Conservation (phyloP, 805 yeast species). For the Spathaspora girioi region DNA sequence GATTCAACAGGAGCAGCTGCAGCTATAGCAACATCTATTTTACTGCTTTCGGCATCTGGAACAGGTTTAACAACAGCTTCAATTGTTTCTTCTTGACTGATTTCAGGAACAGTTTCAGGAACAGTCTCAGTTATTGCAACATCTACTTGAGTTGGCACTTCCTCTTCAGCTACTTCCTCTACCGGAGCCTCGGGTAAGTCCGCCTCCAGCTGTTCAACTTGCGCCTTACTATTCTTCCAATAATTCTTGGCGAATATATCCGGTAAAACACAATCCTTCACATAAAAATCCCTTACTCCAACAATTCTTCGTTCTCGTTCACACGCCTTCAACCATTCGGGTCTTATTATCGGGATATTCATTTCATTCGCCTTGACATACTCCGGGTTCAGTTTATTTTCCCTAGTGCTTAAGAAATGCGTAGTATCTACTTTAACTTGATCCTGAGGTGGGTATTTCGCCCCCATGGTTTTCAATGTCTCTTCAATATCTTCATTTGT, state of each 20-base stretch:
- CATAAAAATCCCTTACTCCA: constrained; percentile 85
- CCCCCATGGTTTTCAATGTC: constrained; percentile 70
- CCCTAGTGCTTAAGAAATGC: constrained; percentile 73
- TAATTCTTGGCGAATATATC: constrained; percentile 40
- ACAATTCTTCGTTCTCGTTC: constrained; percentile 84
- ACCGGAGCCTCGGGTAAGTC: not conserved
- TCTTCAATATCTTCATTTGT: constrained; percentile 52
- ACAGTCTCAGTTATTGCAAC: not conserved
- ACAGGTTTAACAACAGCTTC: too few species aligned
- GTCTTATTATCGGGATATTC: constrained; percentile 91
- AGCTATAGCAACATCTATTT: too few species aligned
- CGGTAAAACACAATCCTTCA: constrained; percentile 50
- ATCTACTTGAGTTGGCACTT: not conserved
- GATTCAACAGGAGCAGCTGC: not conserved
- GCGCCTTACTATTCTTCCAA: constrained; percentile 22
- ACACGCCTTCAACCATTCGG: constrained; percentile 96
- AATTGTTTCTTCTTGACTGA: too few species aligned
- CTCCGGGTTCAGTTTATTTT: constrained; percentile 62
- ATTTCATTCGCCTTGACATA: constrained; percentile 74
- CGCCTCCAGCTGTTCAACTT: not conserved
- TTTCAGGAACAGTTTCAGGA: too few species aligned
- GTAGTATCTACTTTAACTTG: constrained; percentile 87
- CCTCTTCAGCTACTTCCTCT: constrained; percentile 1
- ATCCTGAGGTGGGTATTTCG: constrained; percentile 62
- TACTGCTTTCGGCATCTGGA: too few species aligned